Conservation (phyloP, 2,329 filamentous ascomycete genomes). For the Lachnellula cervina region DNA sequence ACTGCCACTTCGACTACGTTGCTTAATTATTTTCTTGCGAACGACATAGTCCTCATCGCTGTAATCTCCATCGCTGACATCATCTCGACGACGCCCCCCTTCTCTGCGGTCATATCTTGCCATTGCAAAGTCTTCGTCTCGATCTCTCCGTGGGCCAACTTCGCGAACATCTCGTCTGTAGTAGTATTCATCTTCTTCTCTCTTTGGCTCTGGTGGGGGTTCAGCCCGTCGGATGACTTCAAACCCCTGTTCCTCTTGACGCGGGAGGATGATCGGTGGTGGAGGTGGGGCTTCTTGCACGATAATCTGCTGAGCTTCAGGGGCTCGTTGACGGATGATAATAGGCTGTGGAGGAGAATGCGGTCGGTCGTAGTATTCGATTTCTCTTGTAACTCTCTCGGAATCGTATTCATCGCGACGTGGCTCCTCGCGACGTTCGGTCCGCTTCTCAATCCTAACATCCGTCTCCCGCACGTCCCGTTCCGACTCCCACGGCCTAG, state of each 20-base stretch:
- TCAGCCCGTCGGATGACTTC: constrained; percentile 25
- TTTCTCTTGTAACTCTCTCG: constrained; percentile 57
- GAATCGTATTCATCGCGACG: constrained; percentile 36
- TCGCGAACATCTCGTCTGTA: constrained; percentile 33
- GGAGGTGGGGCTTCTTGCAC: constrained; percentile 53
- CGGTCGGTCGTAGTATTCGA: constrained; percentile 54
- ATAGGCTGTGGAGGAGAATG: constrained; percentile 48
- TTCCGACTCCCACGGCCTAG: constrained; percentile 17
- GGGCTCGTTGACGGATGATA: constrained; percentile 51
- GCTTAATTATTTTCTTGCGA: constrained; percentile 37
- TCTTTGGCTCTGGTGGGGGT: constrained; percentile 22
- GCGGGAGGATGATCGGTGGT: constrained; percentile 43
- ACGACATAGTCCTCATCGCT: constrained; percentile 39
- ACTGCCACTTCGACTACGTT: constrained; percentile 44
- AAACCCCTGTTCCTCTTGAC: constrained; percentile 20
- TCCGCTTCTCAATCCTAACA: constrained; percentile 23
- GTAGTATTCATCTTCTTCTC: constrained; percentile 33
- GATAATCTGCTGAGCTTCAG: constrained; percentile 55
- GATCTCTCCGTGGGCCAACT: constrained; percentile 17
- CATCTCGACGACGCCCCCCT: constrained; percentile 27
- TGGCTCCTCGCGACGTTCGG: constrained; percentile 28
- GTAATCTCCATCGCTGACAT: constrained; percentile 38
- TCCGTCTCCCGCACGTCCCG: constrained; percentile 26
- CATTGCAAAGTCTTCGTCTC: constrained; percentile 23
- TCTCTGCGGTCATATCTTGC: constrained; percentile 38